Evolutionary conservation across 176 grass and related monocot genomes (phyloP), one percentile per base, ranked within the genome.

Genomic region (Tillandsia leiboldiana): DNA sequence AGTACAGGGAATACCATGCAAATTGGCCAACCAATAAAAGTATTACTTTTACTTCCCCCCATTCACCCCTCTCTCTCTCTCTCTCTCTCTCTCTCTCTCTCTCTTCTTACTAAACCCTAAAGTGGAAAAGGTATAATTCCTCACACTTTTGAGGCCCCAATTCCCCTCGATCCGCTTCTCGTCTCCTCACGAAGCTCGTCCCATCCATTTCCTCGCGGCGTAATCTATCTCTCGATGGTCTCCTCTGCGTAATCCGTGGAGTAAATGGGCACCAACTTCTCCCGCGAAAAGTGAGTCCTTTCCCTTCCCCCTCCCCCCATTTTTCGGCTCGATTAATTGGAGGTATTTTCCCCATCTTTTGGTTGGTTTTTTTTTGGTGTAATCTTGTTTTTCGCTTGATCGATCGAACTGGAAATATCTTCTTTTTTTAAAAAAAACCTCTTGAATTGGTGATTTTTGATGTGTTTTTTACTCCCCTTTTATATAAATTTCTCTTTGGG

Each of bases 51-150:
- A 42, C 56, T 18, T 18, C 56, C 56, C 12, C 15, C 56, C n/a
- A 61, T 61, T 23, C 56, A 15, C 56, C n/a, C 13, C 1, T 42
- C 56, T 8, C n/a, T 17, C 53, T 17, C 56, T 61, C n/a, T 59
- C 53, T 57, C 12, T 29, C 28, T 29, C 28, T 29, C 3, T 29
- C 33, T 42, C 56, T 9, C 7, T 17, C 53, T 17, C 56, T 61
- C n/a, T 59, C 54, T 59, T 18, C 20, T 18, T 59, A 20, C 56
- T 61, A 61, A 61, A 61, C 56, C 56, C 56, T 61, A 61, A 61
- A 61, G 56, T 61, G 1, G 56, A 15, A 61, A 61, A 15, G 8
- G 15, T n/a, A 18, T 7, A 20, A 15, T 61, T 56, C 22, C 56
- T 22, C 56, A 2, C 56, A 61, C 22, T n/a, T 61, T 61, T 61